These are phyloP conservation scores for Pseudopithomyces maydicus DNA, from an alignment of 2,329 filamentous ascomycete species.

Conservation along the genomic window DNA sequence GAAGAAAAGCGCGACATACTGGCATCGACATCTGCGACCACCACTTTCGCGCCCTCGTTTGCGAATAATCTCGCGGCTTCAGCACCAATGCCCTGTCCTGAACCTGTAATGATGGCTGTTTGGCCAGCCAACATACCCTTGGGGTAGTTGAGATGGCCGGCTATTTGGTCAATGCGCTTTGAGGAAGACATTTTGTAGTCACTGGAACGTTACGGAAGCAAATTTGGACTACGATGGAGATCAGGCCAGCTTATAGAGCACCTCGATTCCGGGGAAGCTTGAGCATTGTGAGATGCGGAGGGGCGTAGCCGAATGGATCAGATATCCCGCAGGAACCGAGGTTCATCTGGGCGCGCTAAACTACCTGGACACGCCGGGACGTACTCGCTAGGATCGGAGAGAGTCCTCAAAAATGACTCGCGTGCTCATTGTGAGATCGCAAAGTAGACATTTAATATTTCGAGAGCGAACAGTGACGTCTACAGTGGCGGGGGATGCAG, in stretches of 20 bases:
- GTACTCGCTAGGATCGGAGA: background rate
- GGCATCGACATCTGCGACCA: conserved; percentile 82
- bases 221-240: background rate
- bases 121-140: conserved; percentile 78
- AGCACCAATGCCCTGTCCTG: conserved; percentile 85
- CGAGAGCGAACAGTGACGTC: too few relatives aligned
- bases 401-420: background rate
- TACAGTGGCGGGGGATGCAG: too few relatives aligned
- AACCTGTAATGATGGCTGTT: conserved; percentile 85
- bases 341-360: background rate
- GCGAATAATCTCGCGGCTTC: conserved; percentile 82
- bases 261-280: background rate
- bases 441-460: too few relatives aligned
- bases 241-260: background rate
- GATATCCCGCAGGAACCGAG: conserved; percentile 3
- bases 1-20: conserved; percentile 47
- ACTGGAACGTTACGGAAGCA: background rate
- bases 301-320: conserved; percentile 6
- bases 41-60: conserved; percentile 84
- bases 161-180: conserved; percentile 70
- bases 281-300: conserved; percentile 2
- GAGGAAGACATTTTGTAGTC: conserved; percentile 10
- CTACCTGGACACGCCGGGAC: background rate
- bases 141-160: conserved; percentile 81
- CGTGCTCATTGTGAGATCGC: background rate